A percentile compares a stretch with the other conserved stretches of the same genome.
phyloP scores from a whole-genome alignment of 2,329 filamentous ascomycete genomes.

The Phyllosticta citribraziliensis region DNA sequence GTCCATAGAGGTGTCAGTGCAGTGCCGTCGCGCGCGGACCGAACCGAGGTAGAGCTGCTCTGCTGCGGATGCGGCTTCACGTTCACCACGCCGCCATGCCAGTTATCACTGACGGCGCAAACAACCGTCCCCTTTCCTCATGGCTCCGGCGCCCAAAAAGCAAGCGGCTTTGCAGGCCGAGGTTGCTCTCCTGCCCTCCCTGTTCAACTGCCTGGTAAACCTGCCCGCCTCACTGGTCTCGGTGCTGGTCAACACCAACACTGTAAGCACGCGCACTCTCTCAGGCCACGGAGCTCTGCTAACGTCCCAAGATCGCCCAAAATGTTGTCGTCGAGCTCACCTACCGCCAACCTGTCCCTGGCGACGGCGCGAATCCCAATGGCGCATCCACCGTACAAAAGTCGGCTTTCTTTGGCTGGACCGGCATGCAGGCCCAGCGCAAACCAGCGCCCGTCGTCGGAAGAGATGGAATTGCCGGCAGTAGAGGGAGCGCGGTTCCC shows the following conservation, averaged over 20 bases:
- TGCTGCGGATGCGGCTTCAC: conserved; percentile 11
- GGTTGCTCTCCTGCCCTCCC: conserved; percentile 64
- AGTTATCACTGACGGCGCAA: conserved; percentile 5
- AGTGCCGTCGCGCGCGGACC: conserved; percentile 9
- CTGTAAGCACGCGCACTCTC: conserved; percentile 46
- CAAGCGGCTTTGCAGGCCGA: conserved; percentile 55
- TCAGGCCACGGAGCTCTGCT: conserved; percentile 39
- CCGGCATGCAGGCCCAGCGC: conserved; percentile 91
- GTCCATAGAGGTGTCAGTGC: not conserved
- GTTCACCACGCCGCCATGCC: conserved; percentile 5
- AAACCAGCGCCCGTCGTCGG: conserved; percentile 63
- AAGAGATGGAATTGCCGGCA: conserved; percentile 59
- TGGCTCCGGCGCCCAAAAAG: conserved; percentile 23
- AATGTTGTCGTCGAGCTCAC: conserved; percentile 92
- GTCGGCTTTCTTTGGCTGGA: conserved; percentile 89
- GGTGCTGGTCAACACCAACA: conserved; percentile 79
- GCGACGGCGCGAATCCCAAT: conserved; percentile 24
- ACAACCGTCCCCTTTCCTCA: conserved; percentile 13
- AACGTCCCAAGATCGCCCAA: conserved; percentile 59
- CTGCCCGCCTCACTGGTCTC: conserved; percentile 76
- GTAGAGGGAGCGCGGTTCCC: conserved; percentile 43
- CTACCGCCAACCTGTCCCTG: conserved; percentile 52
- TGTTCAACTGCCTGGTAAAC: conserved; percentile 94
- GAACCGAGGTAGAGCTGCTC: conserved; percentile 9
- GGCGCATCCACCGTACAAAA: conserved; percentile 40